Percentiles rank a stretch among this genome's conserved stretches.
Evolutionary conservation across 192 early-diverging fungal species (phyloP).

Genomic region (Spizellomyces punctatus): DNA sequence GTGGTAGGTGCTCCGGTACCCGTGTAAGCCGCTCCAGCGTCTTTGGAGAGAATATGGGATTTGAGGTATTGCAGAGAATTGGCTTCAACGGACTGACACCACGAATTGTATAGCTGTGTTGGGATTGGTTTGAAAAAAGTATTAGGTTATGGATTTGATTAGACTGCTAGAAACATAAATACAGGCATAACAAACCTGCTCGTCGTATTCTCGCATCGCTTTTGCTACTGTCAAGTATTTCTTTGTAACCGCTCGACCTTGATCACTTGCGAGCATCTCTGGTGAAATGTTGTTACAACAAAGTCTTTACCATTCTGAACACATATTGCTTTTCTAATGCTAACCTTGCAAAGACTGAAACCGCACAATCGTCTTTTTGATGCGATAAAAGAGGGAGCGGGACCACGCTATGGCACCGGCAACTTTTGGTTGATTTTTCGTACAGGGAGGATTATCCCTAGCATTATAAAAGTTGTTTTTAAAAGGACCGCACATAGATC

Average conservation of each 20-base stretch:
- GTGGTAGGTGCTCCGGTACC: not conserved
- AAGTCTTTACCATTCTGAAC: not conserved
- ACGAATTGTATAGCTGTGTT: slow-evolving; percentile 52
- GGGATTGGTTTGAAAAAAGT: slow-evolving; percentile 6
- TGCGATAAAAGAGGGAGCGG: slow-evolving; percentile 56
- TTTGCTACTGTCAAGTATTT: slow-evolving; percentile 66
- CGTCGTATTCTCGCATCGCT: slow-evolving; percentile 63
- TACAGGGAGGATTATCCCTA: slow-evolving; percentile 56
- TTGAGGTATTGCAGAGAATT: slow-evolving; percentile 62
- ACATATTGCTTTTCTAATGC: slow-evolving; percentile 1
- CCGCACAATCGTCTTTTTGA: slow-evolving; percentile 67
- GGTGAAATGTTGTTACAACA: not conserved
- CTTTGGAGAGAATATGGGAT: slow-evolving; percentile 52
- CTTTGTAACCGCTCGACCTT: slow-evolving; percentile 59
- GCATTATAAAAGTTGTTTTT: slow-evolving; percentile 6
- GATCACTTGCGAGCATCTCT: slow-evolving; percentile 65
- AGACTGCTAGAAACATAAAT: not conserved
- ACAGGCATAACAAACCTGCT: slow-evolving; percentile 37
- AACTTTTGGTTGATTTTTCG: slow-evolving; percentile 66
- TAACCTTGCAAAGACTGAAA: slow-evolving; percentile 64
- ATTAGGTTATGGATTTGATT: not conserved
- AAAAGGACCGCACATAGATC: not conserved
- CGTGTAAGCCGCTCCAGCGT: slow-evolving; percentile 10
- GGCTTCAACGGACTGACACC: slow-evolving; percentile 59
- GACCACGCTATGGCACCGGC: slow-evolving; percentile 66